Evolutionary conservation across 352 stramenopile genomes (phyloP), one percentile per base, ranked within the genome.

Genomic region (Discostella stelligera): DNA sequence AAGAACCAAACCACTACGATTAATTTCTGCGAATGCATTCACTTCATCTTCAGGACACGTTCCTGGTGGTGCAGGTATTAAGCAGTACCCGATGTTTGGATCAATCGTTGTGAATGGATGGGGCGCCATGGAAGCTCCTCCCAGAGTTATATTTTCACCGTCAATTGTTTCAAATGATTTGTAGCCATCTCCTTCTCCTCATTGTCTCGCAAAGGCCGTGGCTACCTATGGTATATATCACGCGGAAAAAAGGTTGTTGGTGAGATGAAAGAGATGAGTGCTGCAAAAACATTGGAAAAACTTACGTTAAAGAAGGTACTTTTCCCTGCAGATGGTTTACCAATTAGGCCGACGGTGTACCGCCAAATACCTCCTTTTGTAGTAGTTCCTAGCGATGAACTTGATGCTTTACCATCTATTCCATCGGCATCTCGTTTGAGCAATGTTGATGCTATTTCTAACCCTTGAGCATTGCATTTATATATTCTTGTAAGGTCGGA

Each of bases 71-170:
- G 86, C 83, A n/a, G 85, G 87, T 52, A 91, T 75, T 8, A 88
- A 68, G 58, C 86, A 89, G 71, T 80, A 89, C 18, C 90, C 88
- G 49, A 91, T 74, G 65, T 95, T 95, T 55, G 91, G 90, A 79
- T 95, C 89, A 56, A 95, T 95, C 23, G 90, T 95, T 58, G 91
- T 95, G 61, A 95, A 95, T 23, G 91, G 90, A 82, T 92, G 82
- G 9, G 90, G 87, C 37, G 88, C 91, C 79, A 94, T 92, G 25
- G 89, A 88, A 37, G 91, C 91, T 25, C 87, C 87, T 46, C 84
- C 85, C 20, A 86, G 64, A 49, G 65, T 58, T 54, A 62, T 55
- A 65, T 79, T 66, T 23, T 77, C 56, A 52, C 66, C 74, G n/a
- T 80, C 61, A 39, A 71, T 37, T 14, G 58, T 27, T 20, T 32